Evolutionary conservation across 2,329 filamentous ascomycete species (phyloP), one percentile per base, ranked within the genome.

Genomic region (Calonectria pauciramosa): DNA sequence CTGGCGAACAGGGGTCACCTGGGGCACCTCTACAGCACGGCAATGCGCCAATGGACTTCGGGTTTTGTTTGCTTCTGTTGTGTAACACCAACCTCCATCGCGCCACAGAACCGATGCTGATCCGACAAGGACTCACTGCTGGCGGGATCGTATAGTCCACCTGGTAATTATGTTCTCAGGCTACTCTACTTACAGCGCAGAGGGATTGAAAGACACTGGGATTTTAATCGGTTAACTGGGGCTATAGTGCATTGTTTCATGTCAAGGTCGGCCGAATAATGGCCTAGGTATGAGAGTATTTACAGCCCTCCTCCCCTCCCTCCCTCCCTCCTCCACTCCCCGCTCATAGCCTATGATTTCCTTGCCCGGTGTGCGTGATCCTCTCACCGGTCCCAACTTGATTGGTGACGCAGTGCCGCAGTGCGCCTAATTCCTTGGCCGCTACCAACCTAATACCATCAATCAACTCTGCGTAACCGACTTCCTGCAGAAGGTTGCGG

Each of bases 401-500:
- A 38, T 51, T 59, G 56, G 59, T 69, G 38, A 69, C 47, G 49
- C 64, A 69, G 38, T 54, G 64, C 56, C 28, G 47, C 44, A 28
- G 59, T 64, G 49, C 60, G 11, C 32, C 47, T 52, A 32, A 30
- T 34, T 67, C 49, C 41, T 36, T 63, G 52, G 60, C n/a, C 38
- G 30, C 14, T 49, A 47, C 66, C 47, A 69, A 41, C 41, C 38
- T 47, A 59, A 26, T 36, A 26, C 56, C 64, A 36, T 44, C 73
- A 67, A 67, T 64, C 70, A 72, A 41, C 23, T 26, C 47, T 52
- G 70, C 66, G 73, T 70, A 73, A 69, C 73, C 73, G 60, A 38
- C 51, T 54, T 47, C 67, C 49, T 67, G 59, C 36, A 64, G 28
- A 52, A 41, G 54, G 52, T 49, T 65, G 32, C 52, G 18, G 26